Evolutionary conservation across 1,139 yeast genomes (phyloP).

Genomic region (Tardiomyces digboiensis): DNA sequence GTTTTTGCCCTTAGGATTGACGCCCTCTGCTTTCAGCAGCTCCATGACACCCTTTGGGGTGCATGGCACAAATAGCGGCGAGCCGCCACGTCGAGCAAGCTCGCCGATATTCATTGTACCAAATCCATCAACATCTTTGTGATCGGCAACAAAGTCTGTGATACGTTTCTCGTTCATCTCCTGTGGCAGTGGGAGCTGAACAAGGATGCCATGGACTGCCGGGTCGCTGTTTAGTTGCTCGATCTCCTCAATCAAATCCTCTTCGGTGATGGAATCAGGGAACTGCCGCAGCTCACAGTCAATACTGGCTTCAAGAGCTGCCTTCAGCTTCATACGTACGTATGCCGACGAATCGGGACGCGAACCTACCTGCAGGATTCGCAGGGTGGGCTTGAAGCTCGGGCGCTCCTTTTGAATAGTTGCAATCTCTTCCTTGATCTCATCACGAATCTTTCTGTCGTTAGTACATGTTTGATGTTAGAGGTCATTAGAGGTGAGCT

Average conservation of each 20-base stretch:
- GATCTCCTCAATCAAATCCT: constrained; percentile 49
- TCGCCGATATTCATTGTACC: constrained; percentile 89
- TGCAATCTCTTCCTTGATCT: constrained; percentile 33
- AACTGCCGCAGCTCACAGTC: constrained; percentile 24
- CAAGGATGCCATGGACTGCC: constrained; percentile 76
- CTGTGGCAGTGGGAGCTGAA: constrained; percentile 86
- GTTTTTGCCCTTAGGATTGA: constrained; percentile 61
- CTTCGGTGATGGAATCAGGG: constrained; percentile 23
- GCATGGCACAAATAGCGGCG: constrained; percentile 83
- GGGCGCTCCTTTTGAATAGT: constrained; percentile 40
- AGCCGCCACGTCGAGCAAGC: constrained; percentile 77
- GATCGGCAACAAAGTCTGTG: constrained; percentile 67
- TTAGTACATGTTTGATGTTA: too few relatives aligned
- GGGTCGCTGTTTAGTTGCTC: constrained; percentile 56
- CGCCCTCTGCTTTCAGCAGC: constrained; percentile 54
- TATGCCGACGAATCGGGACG: constrained; percentile 89
- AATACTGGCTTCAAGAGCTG: constrained; percentile 44
- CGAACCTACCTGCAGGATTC: constrained; percentile 84
- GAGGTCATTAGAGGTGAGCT: too few relatives aligned
- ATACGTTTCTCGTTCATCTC: constrained; percentile 70
- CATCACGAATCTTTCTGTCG: constrained; percentile 14
- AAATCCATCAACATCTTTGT: constrained; percentile 95
- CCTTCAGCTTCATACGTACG: constrained; percentile 90
- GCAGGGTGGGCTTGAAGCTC: constrained; percentile 64
- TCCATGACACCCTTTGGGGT: constrained; percentile 93